A percentile compares a stretch with the other conserved stretches of the same genome.
These are phyloP conservation scores for Naganishia onofrii DNA, from an alignment of 768 basidiomycete genomes.

Conservation along the genomic window DNA sequence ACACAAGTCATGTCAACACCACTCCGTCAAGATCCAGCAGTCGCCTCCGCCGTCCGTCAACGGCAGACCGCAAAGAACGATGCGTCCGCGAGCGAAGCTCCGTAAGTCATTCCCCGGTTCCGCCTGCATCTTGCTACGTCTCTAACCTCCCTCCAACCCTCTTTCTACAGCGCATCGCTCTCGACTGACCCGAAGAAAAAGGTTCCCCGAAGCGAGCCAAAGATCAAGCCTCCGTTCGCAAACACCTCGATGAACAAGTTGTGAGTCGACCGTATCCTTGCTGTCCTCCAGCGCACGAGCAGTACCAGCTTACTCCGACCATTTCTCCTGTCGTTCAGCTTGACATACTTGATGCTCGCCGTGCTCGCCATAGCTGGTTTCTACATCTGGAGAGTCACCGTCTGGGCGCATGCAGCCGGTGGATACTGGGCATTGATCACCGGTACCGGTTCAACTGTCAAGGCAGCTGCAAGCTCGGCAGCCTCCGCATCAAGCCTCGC, in stretches of 20 bases:
- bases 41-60: slow-evolving; percentile 12
- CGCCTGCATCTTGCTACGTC: not conserved
- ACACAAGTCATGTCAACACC: slow-evolving; percentile 3
- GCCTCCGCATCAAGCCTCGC: slow-evolving; percentile 20
- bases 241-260: slow-evolving; percentile 49
- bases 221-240: slow-evolving; percentile 48
- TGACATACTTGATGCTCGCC: slow-evolving; percentile 46
- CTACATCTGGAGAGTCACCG: slow-evolving; percentile 48
- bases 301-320: not conserved
- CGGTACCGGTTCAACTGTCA: slow-evolving; percentile 34
- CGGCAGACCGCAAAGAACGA: slow-evolving; percentile 8
- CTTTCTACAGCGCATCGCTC: slow-evolving; percentile 40
- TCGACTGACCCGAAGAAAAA: slow-evolving; percentile 42
- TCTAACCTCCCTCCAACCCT: not conserved
- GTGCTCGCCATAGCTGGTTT: slow-evolving; percentile 42
- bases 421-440: slow-evolving; percentile 52
- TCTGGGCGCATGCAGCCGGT: slow-evolving; percentile 47
- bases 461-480: slow-evolving; percentile 31
- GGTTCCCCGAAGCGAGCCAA: slow-evolving; percentile 41
- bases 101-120: not conserved
- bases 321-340: slow-evolving; percentile 32
- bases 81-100: slow-evolving; percentile 1
- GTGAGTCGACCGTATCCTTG: slow-evolving; percentile 36
- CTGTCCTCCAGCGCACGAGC: not conserved
- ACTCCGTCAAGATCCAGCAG: not conserved